phyloP scores from a whole-genome alignment of 208 protist genomes.

The Trypanosoma platydactyli region DNA sequence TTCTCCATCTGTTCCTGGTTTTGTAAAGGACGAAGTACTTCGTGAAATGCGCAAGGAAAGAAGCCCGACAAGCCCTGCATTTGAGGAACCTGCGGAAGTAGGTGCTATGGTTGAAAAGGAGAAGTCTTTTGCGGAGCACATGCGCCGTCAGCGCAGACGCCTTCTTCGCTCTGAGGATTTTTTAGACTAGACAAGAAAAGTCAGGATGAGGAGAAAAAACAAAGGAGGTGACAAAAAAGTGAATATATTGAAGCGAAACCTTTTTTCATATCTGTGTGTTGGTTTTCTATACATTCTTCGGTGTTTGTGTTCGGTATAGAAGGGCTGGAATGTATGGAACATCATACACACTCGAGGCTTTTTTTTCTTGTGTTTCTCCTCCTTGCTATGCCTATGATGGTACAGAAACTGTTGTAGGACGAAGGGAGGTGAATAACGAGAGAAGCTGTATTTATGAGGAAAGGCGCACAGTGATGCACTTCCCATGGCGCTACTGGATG shows the following conservation, averaged over 20 bases:
- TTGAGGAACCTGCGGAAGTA: slow-evolving; percentile 47
- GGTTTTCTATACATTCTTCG: neutral
- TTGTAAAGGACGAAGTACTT: slow-evolving; percentile 80
- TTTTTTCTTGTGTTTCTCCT: too few species aligned
- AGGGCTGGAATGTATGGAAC: neutral
- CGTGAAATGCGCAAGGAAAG: slow-evolving; percentile 67
- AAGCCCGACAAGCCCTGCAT: slow-evolving; percentile 51
- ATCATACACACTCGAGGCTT: neutral
- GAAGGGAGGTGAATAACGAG: neutral
- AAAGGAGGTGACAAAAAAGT: neutral
- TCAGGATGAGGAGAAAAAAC: neutral
- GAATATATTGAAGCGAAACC: neutral
- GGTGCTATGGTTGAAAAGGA: slow-evolving; percentile 35
- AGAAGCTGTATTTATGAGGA: neutral
- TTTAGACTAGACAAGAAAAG: slow-evolving; percentile 7
- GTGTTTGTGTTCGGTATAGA: neutral
- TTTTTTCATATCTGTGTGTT: slow-evolving; percentile 12
- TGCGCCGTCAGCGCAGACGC: slow-evolving; percentile 50
- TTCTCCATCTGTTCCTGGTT: slow-evolving; percentile 56
- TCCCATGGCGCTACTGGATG: slow-evolving; percentile 11
- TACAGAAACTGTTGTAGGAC: neutral
- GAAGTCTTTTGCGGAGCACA: slow-evolving; percentile 48
- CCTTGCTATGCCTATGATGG: neutral
- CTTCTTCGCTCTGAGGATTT: slow-evolving; percentile 32
- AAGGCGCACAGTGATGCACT: neutral